Conservation (phyloP, 148 eudicot species). For the Fallopia convolvulus region DNA sequence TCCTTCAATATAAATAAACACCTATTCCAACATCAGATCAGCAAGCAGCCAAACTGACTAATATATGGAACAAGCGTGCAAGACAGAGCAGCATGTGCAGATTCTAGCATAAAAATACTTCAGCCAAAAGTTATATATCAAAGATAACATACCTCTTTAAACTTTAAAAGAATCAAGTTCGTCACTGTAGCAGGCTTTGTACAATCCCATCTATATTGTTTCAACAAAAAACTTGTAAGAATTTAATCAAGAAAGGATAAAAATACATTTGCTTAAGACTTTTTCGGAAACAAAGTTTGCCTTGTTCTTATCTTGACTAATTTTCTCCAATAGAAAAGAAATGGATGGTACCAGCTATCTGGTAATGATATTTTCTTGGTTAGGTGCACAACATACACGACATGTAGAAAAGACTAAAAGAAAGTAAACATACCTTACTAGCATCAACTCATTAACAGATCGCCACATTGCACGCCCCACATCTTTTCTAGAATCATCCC, state of each 20-base stretch:
- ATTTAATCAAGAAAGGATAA: background rate
- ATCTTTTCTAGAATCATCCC: constrained; percentile 57
- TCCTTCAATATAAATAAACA: background rate
- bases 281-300: background rate
- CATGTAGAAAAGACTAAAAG: background rate
- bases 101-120: background rate
- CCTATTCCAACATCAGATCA: background rate
- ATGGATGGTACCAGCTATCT: background rate
- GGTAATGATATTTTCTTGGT: background rate
- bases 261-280: background rate
- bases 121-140: background rate
- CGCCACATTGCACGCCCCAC: constrained; percentile 98
- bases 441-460: constrained; percentile 85
- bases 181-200: constrained; percentile 79
- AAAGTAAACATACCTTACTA: constrained; percentile 51
- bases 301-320: background rate
- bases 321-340: background rate
- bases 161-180: constrained; percentile 75
- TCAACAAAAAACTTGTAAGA: background rate
- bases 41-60: background rate
- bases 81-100: background rate
- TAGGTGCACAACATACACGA: background rate
- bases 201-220: constrained; percentile 63
- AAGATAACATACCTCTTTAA: constrained; percentile 62
- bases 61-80: background rate